Evolutionary conservation across 2,329 filamentous ascomycete species (phyloP).

Genomic region (Claviceps capensis): DNA sequence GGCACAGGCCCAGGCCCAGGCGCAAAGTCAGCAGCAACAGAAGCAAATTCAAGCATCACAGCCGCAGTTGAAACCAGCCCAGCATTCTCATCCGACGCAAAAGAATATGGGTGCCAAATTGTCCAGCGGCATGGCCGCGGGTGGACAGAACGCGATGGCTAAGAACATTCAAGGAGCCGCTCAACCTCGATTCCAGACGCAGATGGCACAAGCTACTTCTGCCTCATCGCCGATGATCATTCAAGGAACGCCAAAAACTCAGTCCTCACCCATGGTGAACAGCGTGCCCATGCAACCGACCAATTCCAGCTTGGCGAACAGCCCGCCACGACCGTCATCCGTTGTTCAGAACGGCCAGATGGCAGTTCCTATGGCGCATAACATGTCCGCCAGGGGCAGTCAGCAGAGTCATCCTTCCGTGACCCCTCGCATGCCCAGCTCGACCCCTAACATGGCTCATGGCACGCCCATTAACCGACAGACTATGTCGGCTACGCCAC

Average conservation of each 20-base stretch:
- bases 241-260: slow-evolving; percentile 50
- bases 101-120: slow-evolving; percentile 26
- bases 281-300: slow-evolving; percentile 50
- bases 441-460: slow-evolving; percentile 47
- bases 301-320: slow-evolving; percentile 54
- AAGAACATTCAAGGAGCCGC: slow-evolving; percentile 25
- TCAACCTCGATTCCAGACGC: slow-evolving; percentile 36
- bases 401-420: slow-evolving; percentile 51
- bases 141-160: slow-evolving; percentile 21
- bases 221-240: slow-evolving; percentile 55
- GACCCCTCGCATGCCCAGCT: slow-evolving; percentile 48
- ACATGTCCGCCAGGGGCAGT: slow-evolving; percentile 50
- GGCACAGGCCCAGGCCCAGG: slow-evolving; percentile 1
- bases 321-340: slow-evolving; percentile 52
- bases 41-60: not conserved
- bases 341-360: slow-evolving; percentile 47
- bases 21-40: slow-evolving; percentile 1
- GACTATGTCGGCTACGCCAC: slow-evolving; percentile 41
- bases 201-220: slow-evolving; percentile 41
- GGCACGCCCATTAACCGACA: slow-evolving; percentile 43
- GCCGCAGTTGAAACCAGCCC: slow-evolving; percentile 13
- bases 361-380: slow-evolving; percentile 45
- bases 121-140: slow-evolving; percentile 21
- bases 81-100: slow-evolving; percentile 21
- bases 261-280: slow-evolving; percentile 52